Evolutionary conservation across 805 yeast genomes (phyloP).

Genomic region (Ogataea allantospora): DNA sequence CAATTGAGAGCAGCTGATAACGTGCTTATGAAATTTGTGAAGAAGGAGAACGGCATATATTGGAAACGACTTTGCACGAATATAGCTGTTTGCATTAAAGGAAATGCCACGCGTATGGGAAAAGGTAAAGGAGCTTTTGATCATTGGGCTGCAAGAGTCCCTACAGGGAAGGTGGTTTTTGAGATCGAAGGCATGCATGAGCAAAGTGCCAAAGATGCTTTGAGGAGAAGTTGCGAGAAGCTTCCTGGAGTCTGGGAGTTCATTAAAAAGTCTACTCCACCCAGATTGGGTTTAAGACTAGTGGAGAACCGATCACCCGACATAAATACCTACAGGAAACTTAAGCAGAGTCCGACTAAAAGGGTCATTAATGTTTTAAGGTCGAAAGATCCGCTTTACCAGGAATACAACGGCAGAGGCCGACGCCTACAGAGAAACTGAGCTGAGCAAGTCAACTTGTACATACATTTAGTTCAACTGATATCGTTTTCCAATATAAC

Average conservation of each 20-base stretch:
- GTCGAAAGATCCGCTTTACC: conserved; percentile 52
- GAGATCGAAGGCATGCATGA: conserved; percentile 82
- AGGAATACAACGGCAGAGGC: conserved; percentile 33
- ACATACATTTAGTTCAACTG: not conserved
- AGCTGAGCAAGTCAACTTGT: conserved; percentile 3
- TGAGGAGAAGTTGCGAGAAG: conserved; percentile 86
- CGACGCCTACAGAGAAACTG: conserved; percentile 3
- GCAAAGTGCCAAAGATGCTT: conserved; percentile 84
- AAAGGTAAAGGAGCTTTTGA: conserved; percentile 98
- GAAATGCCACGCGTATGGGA: conserved; percentile 99
- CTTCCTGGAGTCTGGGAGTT: conserved; percentile 92
- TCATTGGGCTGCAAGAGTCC: conserved; percentile 95
- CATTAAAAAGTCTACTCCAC: conserved; percentile 57
- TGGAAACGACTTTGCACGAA: conserved; percentile 81
- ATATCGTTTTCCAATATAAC: conserved; percentile 54
- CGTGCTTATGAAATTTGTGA: conserved; percentile 76
- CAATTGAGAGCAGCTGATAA: conserved; percentile 91
- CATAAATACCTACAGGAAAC: conserved; percentile 52
- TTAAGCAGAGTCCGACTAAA: conserved; percentile 62
- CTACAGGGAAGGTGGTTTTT: conserved; percentile 89
- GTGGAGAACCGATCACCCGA: conserved; percentile 45
- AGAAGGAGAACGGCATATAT: conserved; percentile 72
- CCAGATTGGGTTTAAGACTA: conserved; percentile 68
- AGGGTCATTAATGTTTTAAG: conserved; percentile 55
- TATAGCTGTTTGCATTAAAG: conserved; percentile 91